Percentiles rank a stretch among this genome's conserved stretches.
phyloP scores from a whole-genome alignment of 2,329 filamentous ascomycete genomes.

The Ceratocystis eucalypticola region DNA sequence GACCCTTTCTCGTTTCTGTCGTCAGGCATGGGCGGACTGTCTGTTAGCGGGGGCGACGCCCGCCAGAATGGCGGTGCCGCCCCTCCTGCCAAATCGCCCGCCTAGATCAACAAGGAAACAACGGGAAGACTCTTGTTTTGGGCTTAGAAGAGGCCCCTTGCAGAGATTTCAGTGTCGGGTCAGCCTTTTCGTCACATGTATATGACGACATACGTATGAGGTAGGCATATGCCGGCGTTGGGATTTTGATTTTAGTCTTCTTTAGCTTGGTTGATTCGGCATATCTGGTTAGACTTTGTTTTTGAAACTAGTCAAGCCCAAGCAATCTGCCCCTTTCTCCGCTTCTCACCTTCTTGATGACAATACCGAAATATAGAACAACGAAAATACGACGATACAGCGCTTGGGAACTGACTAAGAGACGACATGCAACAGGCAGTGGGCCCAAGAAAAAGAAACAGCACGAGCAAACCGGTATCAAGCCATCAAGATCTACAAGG shows the following conservation, averaged over 20 bases:
- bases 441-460: neutral
- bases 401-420: neutral
- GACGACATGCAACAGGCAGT: neutral
- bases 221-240: conserved; percentile 6
- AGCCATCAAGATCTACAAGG: conserved; percentile 3
- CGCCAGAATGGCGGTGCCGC: conserved; percentile 48
- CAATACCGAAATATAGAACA: neutral
- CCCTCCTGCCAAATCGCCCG: conserved; percentile 46
- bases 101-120: conserved; percentile 28
- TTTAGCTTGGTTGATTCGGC: conserved; percentile 1
- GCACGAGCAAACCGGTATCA: conserved; percentile 1
- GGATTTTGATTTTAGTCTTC: conserved; percentile 7
- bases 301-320: conserved; percentile 6
- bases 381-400: neutral
- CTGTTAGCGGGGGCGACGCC: conserved; percentile 49
- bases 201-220: conserved; percentile 1
- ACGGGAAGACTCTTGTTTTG: conserved; percentile 2
- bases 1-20: conserved; percentile 74
- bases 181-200: neutral
- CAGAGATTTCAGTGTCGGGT: conserved; percentile 6
- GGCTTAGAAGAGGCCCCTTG: neutral
- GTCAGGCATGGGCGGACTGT: conserved; percentile 56
- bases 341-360: neutral
- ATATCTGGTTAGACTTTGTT: conserved; percentile 8
- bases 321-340: neutral